Evolutionary conservation across 2,329 filamentous ascomycete species (phyloP), one percentile per base, ranked within the genome.

Genomic region (Colletotrichum liriopes): DNA sequence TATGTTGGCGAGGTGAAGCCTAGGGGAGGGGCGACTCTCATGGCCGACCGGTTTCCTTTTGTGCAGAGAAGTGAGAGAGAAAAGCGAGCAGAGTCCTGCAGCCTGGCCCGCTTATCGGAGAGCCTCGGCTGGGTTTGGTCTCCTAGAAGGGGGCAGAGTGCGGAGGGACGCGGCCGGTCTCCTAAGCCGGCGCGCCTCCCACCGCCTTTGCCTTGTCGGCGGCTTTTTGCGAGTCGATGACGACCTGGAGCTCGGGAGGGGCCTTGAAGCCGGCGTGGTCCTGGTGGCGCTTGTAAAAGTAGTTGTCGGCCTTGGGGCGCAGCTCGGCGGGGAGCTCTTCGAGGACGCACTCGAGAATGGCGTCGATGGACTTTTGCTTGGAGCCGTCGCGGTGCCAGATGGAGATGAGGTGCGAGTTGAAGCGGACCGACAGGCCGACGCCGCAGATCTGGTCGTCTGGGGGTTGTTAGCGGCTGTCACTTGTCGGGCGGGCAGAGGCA

Each of bases 321-420:
- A 97, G 84, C 79, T 96, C 93, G 1, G 88, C 84, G 7, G 92
- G 92, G 39, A 98, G 85, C 75, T 93, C 90, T 63, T 92, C 89
- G 59, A 97, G 85, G 64, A 98, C 91, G 59, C 90, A 92, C 74
- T 90, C 85, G 60, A 95, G 87, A 72, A 98, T 88, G 74, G 87
- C 89, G 79, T 96, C 91, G 76, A 96, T 89, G 7, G 94, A 96
- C 76, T 89, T 91, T 78, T 94, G 88, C 82, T 96, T 95, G 72
- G 91, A 92, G 29, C 92, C 92, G 78, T 97, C 93, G 74, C 96
- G 94, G 84, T 98, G 96, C 96, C 96, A 98, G 78, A 98, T 90
- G 77, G 93, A 93, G 80, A 98, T 93, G 76, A 98, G 90, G 80
- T 96, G 92, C 39, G 92, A 93, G 84, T 95, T 97, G 88, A 96